A percentile compares a stretch with the other conserved stretches of the same genome.
Conservation (phyloP, 306 rosid genomes). For the Trifolium dubium region DNA sequence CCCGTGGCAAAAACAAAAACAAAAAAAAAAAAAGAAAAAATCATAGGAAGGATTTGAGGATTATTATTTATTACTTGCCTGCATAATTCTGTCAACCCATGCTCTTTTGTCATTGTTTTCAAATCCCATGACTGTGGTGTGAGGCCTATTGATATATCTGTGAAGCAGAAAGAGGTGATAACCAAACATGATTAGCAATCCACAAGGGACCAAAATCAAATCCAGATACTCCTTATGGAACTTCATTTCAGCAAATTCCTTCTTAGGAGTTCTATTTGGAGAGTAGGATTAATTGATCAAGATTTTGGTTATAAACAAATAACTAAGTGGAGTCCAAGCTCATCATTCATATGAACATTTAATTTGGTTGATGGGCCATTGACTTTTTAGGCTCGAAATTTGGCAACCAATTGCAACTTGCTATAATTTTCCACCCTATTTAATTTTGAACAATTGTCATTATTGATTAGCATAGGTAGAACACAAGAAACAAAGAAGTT, state of each 20-base stretch:
- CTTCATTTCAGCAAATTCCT: conserved; percentile 42
- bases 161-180: conserved; percentile 71
- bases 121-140: conserved; percentile 70
- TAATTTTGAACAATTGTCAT: conserved; percentile 6
- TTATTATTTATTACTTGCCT: conserved; percentile 48
- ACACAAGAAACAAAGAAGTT: not conserved
- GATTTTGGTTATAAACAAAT: conserved; percentile 29
- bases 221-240: conserved; percentile 70
- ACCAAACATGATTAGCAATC: conserved; percentile 68
- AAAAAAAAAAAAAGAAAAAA: not conserved
- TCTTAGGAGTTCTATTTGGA: conserved; percentile 3
- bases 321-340: not conserved
- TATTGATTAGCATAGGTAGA: conserved; percentile 3
- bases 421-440: not conserved
- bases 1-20: too few relatives aligned
- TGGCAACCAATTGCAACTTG: conserved; percentile 5
- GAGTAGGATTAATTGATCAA: conserved; percentile 18
- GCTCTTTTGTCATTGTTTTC: conserved; percentile 72
- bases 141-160: conserved; percentile 64
- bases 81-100: conserved; percentile 80
- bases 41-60: not conserved
- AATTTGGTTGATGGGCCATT: conserved; percentile 1
- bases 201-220: conserved; percentile 69
- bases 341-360: conserved; percentile 26
- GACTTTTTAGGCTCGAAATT: not conserved